Conservation (phyloP, 2,329 filamentous ascomycete species). For the Emmonsiellopsis sp. region DNA sequence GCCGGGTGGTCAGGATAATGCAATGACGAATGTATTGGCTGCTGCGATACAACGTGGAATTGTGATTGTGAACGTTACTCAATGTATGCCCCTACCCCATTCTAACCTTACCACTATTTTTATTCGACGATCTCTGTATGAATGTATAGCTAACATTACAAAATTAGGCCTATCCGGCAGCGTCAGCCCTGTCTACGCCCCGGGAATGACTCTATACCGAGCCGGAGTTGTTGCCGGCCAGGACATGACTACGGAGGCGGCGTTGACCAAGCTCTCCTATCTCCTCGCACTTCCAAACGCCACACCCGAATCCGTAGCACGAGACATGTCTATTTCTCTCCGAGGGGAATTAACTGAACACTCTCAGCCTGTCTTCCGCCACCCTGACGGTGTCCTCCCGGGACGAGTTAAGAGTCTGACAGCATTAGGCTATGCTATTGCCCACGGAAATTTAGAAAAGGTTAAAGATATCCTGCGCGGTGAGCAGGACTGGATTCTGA, state of each 20-base stretch:
- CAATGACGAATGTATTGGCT: conserved; percentile 66
- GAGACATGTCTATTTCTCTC: conserved; percentile 63
- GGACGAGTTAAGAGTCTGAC: conserved; percentile 58
- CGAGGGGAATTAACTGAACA: conserved; percentile 79
- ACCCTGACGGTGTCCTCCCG: conserved; percentile 53
- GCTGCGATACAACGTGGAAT: conserved; percentile 71
- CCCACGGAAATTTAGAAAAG: conserved; percentile 56
- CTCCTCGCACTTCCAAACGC: conserved; percentile 61
- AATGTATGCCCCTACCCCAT: conserved; percentile 55
- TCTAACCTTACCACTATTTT: neutral
- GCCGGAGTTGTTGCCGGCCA: conserved; percentile 84
- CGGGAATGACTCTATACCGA: conserved; percentile 65
- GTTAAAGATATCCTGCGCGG: conserved; percentile 59
- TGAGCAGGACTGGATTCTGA: conserved; percentile 59
- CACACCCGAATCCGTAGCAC: conserved; percentile 56
- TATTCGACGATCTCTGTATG: neutral
- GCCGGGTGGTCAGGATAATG: conserved; percentile 69
- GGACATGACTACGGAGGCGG: conserved; percentile 82
- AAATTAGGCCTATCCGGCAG: conserved; percentile 50
- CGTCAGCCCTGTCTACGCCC: conserved; percentile 68
- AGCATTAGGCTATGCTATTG: conserved; percentile 70
- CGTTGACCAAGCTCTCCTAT: conserved; percentile 83
- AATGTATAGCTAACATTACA: neutral
- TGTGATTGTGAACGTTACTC: conserved; percentile 82
- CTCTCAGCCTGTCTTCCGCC: conserved; percentile 62